Percentiles rank a stretch among this genome's conserved stretches.
Evolutionary conservation across 129 eudicot species (phyloP).

Genomic region (Saussurea involucrata): DNA sequence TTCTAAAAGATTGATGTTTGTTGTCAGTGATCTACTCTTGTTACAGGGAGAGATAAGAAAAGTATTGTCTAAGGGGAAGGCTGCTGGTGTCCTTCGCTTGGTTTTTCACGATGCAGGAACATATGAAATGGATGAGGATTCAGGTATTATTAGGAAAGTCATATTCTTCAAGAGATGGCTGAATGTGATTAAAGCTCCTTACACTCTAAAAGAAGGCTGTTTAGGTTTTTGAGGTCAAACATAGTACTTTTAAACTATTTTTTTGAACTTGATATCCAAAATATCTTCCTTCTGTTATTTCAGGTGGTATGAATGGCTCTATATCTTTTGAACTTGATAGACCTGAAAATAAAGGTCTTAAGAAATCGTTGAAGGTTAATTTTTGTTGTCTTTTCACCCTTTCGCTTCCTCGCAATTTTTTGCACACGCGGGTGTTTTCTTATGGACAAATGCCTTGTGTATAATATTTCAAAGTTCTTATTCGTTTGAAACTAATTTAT

Average conservation of each 20-base stretch:
- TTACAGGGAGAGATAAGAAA: conserved; percentile 72
- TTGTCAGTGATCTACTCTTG: conserved; percentile 47
- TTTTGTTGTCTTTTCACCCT: not conserved
- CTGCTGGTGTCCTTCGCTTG: conserved; percentile 94
- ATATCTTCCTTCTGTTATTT: conserved; percentile 1
- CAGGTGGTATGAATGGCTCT: conserved; percentile 99
- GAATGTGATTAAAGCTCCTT: not conserved
- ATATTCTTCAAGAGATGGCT: not conserved
- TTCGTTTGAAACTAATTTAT: conserved; percentile 26
- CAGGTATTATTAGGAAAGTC: conserved; percentile 44
- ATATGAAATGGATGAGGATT: conserved; percentile 45
- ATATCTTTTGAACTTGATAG: conserved; percentile 86
- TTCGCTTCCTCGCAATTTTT: not conserved
- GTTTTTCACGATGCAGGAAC: conserved; percentile 99
- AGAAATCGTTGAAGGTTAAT: conserved; percentile 70
- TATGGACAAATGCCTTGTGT: not conserved
- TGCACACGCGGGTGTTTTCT: not conserved
- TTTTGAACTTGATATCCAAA: not conserved
- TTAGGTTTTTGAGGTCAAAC: not conserved
- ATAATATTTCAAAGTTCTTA: not conserved
- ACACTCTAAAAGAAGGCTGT: not conserved
- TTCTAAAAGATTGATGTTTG: conserved; percentile 16
- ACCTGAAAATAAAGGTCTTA: conserved; percentile 88
- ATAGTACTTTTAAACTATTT: not conserved
- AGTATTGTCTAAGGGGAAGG: conserved; percentile 74